These are phyloP conservation scores for Orobanche coerulescens DNA, from an alignment of 257 asterid genomes.

Conservation along the genomic window DNA sequence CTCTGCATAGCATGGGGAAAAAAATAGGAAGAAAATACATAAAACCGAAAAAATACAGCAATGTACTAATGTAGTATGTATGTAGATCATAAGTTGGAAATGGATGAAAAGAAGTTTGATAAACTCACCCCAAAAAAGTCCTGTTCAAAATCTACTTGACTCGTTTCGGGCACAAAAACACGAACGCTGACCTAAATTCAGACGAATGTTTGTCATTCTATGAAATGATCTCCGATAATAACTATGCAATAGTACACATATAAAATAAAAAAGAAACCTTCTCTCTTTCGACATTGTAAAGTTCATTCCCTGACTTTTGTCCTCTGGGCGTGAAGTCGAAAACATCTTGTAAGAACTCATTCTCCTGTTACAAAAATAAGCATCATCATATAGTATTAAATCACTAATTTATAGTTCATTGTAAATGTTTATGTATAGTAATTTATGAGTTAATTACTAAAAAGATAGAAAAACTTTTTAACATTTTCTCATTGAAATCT, in stretches of 20 bases:
- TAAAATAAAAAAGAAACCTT: conserved; percentile 17
- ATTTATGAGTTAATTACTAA: too few species aligned
- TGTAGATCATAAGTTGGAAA: too few species aligned
- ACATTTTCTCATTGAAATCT: too few species aligned
- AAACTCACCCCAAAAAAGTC: conserved; percentile 10
- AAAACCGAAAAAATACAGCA: too few species aligned
- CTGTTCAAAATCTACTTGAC: conserved; percentile 14
- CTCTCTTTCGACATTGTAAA: conserved; percentile 24
- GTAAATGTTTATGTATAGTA: too few species aligned
- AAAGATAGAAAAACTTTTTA: too few species aligned
- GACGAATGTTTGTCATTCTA: not conserved
- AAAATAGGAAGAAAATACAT: too few species aligned
- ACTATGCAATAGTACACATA: not conserved
- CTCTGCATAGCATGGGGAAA: too few species aligned
- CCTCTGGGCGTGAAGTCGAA: conserved; percentile 27
- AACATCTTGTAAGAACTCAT: conserved; percentile 27
- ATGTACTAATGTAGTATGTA: too few species aligned
- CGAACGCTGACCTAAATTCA: conserved; percentile 19
- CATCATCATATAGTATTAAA: not conserved
- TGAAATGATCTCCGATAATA: not conserved
- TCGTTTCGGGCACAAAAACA: conserved; percentile 20
- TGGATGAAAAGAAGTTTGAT: not conserved
- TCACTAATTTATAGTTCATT: too few species aligned
- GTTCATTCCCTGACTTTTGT: conserved; percentile 11
- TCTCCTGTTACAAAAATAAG: conserved; percentile 13